phyloP scores from a whole-genome alignment of 1,284 basidiomycete genomes.

The Lentinula novae-zelandiae region DNA sequence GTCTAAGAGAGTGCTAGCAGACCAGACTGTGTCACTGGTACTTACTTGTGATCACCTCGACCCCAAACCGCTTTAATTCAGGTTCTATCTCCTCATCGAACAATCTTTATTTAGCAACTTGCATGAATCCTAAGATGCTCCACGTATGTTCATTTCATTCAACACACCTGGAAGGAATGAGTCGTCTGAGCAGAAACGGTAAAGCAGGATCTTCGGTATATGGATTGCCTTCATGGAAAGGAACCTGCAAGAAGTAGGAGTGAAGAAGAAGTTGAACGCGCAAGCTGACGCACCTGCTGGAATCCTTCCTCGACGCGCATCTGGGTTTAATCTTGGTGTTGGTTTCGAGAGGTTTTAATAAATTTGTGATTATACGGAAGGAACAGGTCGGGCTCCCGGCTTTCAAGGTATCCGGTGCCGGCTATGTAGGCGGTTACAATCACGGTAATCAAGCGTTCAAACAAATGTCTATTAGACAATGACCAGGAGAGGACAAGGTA shows the following conservation, averaged over 20 bases:
- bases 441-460: background rate
- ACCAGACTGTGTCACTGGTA: background rate
- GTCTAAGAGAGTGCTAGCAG: background rate
- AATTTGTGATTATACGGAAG: background rate
- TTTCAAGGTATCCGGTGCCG: background rate
- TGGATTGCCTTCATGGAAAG: slow-evolving; percentile 48
- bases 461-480: background rate
- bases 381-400: background rate
- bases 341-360: no score
- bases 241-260: slow-evolving; percentile 24
- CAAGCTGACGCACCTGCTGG: slow-evolving; percentile 5
- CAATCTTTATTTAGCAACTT: slow-evolving; percentile 25
- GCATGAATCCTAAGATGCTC: background rate
- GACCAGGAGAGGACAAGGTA: no score
- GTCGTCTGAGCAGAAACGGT: slow-evolving; percentile 50
- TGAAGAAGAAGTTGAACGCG: background rate
- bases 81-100: slow-evolving; percentile 40
- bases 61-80: slow-evolving; percentile 53
- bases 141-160: background rate
- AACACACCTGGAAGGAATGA: slow-evolving; percentile 36
- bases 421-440: background rate
- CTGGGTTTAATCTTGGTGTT: no score
- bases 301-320: slow-evolving; percentile 19
- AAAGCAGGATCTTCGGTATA: slow-evolving; percentile 59
- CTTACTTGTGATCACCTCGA: slow-evolving; percentile 49